These are phyloP conservation scores for Gossypium bickii DNA, from an alignment of 345 rosid genomes.

Conservation along the genomic window DNA sequence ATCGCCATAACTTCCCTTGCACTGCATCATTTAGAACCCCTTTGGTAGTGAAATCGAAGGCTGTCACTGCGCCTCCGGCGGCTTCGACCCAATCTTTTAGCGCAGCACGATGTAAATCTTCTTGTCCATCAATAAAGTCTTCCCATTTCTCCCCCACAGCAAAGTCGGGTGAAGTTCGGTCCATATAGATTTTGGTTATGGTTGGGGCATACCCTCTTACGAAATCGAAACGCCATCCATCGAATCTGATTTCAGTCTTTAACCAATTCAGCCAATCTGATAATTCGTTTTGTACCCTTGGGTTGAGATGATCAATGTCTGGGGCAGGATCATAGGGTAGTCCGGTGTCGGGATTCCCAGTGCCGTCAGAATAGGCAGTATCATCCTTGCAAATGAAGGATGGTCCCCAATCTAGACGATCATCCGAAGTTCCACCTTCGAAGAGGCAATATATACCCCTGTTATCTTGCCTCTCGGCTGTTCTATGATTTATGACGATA, in stretches of 20 bases:
- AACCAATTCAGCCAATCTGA: constrained; percentile 94
- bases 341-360: constrained; percentile 69
- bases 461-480: constrained; percentile 63
- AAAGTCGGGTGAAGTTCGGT: constrained; percentile 52
- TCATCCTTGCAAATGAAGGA: constrained; percentile 61
- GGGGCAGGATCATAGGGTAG: constrained; percentile 46
- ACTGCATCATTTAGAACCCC: constrained; percentile 75
- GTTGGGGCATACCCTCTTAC: constrained; percentile 64
- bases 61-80: constrained; percentile 51
- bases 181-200: constrained; percentile 47
- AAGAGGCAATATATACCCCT: constrained; percentile 60
- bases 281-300: constrained; percentile 58
- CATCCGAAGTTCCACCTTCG: constrained; percentile 81
- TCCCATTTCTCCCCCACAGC: constrained; percentile 86
- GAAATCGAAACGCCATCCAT: constrained; percentile 76
- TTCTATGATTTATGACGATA: constrained; percentile 81
- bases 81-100: constrained; percentile 56
- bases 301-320: constrained; percentile 80
- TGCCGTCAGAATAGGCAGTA: constrained; percentile 44
- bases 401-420: constrained; percentile 84
- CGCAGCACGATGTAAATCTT: constrained; percentile 55
- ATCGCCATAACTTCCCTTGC: constrained; percentile 67
- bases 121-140: constrained; percentile 41
- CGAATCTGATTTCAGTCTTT: constrained; percentile 63
- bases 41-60: constrained; percentile 86